Base-by-base conservation (phyloP, 139 green algal genomes). In the Nannochloris sp. region DNA sequence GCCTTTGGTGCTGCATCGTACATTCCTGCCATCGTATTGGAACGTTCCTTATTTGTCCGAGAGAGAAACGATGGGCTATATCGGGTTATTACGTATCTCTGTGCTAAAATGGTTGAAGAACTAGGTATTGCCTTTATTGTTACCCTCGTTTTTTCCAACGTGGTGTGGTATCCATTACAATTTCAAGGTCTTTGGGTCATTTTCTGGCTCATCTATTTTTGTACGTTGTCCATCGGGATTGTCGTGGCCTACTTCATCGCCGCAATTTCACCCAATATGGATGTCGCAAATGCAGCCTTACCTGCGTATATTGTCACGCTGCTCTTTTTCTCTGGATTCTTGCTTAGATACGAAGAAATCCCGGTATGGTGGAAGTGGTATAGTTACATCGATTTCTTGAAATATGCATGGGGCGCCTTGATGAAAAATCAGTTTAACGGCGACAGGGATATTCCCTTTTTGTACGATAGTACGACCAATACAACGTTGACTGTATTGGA, bases 41-140 rank as follows among this genome's bases (percentile, higher is more conserved):
- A 95, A 71, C 80, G 88, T 27, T 61, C 65, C 8, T 78, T 96
- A 36, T 95, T 89, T 37, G 60, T 84, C 3, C 59, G 89, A 6
- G 89, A 96, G 60, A 73, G 80, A 46, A 83, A 80, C 39, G 89
- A 96, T 63, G 84, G 84, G 32, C 71, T 95, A 25, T 95, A 93
- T 78, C 68, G 79, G 2, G 70, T 80, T 2, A 80, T 88, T 45
- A 95, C 85, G 23, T 94, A 92, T 72, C 74, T 95, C 36, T 58
- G 68, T 4, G 31, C 58, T 44, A 95, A 92, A 70, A 80, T 95
- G 57, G 36, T 83, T 48, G 83, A 81, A 45, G 85, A 92, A 77
- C 48, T 87, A 31, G 24, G 39, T 15, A 9, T 87, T 23, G 73
- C 69, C 4, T 33, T 74, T 7, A 2, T 79, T n/a, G 24, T 31